phyloP scores from a whole-genome alignment of 1,284 basidiomycete species.

The Coriolopsis trogii region DNA sequence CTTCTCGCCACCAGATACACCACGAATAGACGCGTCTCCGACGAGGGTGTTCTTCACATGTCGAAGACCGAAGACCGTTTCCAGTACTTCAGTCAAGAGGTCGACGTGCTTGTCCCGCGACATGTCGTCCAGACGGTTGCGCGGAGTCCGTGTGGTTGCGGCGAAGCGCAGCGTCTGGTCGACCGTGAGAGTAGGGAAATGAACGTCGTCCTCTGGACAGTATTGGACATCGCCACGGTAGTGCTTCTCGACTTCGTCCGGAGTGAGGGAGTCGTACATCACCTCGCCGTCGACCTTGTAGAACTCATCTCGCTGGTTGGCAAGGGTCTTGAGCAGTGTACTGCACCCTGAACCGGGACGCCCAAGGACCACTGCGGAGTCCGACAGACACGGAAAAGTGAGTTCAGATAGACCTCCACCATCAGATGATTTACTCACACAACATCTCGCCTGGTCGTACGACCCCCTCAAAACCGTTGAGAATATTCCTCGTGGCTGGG shows the following conservation, averaged over 20 bases:
- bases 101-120: conserved; percentile 52
- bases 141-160: conserved; percentile 62
- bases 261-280: conserved; percentile 66
- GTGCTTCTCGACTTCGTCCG: conserved; percentile 51
- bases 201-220: conserved; percentile 73
- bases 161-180: conserved; percentile 68
- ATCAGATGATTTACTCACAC: conserved; percentile 30
- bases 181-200: conserved; percentile 78
- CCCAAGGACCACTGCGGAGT: conserved; percentile 58
- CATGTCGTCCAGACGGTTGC: conserved; percentile 43
- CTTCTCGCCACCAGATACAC: conserved; percentile 83
- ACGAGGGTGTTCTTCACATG: conserved; percentile 64
- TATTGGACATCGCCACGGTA: conserved; percentile 73
- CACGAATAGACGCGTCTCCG: conserved; percentile 75
- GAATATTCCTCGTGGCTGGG: conserved; percentile 47
- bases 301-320: conserved; percentile 69
- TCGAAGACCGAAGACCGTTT: conserved; percentile 74
- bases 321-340: conserved; percentile 72
- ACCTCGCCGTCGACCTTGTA: conserved; percentile 65
- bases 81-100: conserved; percentile 54
- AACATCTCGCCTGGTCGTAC: conserved; percentile 66
- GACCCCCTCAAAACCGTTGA: conserved; percentile 52
- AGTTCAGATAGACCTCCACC: not conserved
- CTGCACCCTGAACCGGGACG: conserved; percentile 73
- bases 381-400: not conserved